phyloP scores from a whole-genome alignment of 495 filamentous ascomycete species.

The Penicillium arizonense region DNA sequence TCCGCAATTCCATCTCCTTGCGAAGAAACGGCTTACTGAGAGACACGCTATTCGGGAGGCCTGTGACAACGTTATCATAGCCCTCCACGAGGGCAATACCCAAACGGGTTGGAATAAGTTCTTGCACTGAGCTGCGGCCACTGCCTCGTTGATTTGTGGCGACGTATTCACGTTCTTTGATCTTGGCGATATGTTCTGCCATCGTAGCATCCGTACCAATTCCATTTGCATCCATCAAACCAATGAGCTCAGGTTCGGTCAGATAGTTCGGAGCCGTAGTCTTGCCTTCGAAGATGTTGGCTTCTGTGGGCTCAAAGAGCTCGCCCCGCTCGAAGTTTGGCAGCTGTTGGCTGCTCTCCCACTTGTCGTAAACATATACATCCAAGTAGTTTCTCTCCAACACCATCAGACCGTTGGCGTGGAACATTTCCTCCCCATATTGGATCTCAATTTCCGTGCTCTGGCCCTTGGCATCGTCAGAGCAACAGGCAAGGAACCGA shows the following conservation, averaged over 20 bases:
- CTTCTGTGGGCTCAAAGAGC: conserved; percentile 83
- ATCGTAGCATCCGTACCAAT: conserved; percentile 99
- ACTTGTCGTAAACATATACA: conserved; percentile 94
- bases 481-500: conserved; percentile 94
- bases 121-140: conserved; percentile 61
- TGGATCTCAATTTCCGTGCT: conserved; percentile 79
- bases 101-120: conserved; percentile 87
- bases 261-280: conserved; percentile 81
- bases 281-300: conserved; percentile 82
- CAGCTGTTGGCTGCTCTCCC: conserved; percentile 82
- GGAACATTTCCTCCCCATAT: conserved; percentile 83
- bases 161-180: conserved; percentile 86
- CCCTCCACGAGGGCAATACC: conserved; percentile 90
- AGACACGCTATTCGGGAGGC: conserved; percentile 71
- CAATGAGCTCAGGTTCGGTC: conserved; percentile 96
- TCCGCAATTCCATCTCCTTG: conserved; percentile 94
- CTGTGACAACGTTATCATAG: conserved; percentile 76
- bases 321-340: conserved; percentile 77
- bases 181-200: conserved; percentile 96
- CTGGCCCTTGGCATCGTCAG: conserved; percentile 85
- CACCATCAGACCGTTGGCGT: conserved; percentile 79
- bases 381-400: conserved; percentile 89
- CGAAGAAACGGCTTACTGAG: conserved; percentile 95
- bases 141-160: conserved; percentile 57
- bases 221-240: conserved; percentile 96